Conservation (phyloP, 306 rosid species). For the Macrotyloma uniflorum region DNA sequence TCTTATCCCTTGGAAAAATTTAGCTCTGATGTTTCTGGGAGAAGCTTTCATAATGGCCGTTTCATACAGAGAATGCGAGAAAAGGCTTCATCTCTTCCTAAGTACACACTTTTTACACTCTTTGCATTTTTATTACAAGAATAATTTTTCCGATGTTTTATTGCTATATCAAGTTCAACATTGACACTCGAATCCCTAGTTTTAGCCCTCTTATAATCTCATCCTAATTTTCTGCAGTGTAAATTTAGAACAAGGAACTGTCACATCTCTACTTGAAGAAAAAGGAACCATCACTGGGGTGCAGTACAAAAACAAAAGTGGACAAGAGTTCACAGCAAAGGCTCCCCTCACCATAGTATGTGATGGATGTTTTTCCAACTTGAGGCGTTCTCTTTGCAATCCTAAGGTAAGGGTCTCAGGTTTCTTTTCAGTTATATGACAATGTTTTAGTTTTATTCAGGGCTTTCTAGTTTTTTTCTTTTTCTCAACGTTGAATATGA, state of each 20-base stretch:
- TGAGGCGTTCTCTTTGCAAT: conserved; percentile 55
- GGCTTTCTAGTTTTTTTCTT: background rate
- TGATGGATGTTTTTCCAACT: conserved; percentile 67
- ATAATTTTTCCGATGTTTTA: background rate
- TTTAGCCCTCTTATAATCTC: background rate
- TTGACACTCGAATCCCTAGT: background rate
- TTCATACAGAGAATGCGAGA: conserved; percentile 61
- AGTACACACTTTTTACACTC: conserved; percentile 30
- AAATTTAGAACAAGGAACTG: conserved; percentile 84
- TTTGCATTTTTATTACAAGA: background rate
- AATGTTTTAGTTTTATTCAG: background rate
- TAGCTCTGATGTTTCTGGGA: conserved; percentile 54
- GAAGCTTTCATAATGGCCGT: conserved; percentile 64
- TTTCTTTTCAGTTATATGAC: background rate
- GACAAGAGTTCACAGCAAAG: conserved; percentile 58
- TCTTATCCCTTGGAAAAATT: conserved; percentile 56
- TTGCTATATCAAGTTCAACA: background rate
- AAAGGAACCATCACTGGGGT: conserved; percentile 80
- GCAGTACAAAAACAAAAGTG: conserved; percentile 69
- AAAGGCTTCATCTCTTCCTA: conserved; percentile 54
- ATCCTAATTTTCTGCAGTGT: conserved; percentile 55
- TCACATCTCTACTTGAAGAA: conserved; percentile 73
- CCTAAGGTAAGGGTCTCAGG: conserved; percentile 44
- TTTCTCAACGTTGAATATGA: background rate
- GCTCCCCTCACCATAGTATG: conserved; percentile 65